Conservation (phyloP, 257 asterid species). For the Avicennia marina region DNA sequence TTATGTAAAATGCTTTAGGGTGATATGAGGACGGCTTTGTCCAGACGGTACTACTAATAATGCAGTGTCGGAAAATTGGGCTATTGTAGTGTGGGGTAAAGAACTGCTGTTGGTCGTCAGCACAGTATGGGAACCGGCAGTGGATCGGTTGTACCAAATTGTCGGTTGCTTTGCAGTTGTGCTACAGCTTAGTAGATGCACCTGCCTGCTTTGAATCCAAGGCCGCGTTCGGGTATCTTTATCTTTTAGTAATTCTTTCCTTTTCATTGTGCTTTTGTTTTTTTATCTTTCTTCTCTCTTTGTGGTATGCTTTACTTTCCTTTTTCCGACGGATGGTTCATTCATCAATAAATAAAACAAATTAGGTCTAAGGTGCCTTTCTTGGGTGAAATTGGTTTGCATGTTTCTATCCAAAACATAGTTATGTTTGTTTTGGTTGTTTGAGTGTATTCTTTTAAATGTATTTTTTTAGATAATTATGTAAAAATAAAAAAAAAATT, state of each 20-base stretch:
- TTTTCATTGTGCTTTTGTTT: not conserved
- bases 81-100: not conserved
- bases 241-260: not conserved
- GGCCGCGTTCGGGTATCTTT: conserved; percentile 22
- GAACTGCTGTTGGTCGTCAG: not conserved
- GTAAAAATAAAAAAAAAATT: no score
- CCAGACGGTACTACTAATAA: conserved; percentile 1
- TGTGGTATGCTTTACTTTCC: no score
- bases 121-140: not conserved
- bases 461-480: no score
- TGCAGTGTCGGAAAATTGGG: not conserved
- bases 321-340: no score
- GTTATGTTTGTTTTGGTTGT: no score
- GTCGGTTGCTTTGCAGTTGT: conserved; percentile 29
- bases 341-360: no score
- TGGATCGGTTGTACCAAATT: conserved; percentile 35
- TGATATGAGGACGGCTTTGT: not conserved
- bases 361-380: no score
- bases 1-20: no score
- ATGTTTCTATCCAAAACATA: no score
- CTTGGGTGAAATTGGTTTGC: no score
- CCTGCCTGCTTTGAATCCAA: conserved; percentile 21
- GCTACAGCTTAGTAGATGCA: conserved; percentile 20
- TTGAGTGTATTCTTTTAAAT: no score
- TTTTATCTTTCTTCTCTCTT: not conserved